A percentile compares a stretch with the other conserved stretches of the same genome.
Conservation (phyloP, 2,329 filamentous ascomycete genomes). For the Orbilia oligospora region DNA sequence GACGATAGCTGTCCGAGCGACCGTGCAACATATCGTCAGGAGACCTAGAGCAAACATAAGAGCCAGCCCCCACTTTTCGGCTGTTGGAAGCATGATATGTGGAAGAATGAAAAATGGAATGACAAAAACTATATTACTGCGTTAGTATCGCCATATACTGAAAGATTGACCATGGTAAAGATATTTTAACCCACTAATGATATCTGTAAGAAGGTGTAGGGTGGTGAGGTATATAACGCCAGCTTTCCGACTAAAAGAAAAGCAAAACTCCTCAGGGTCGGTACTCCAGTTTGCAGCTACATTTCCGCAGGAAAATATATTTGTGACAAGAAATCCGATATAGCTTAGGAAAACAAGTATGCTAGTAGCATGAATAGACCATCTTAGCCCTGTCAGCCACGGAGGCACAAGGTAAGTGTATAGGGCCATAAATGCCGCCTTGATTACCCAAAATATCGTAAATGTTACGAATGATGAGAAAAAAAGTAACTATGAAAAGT, state of each 20-base stretch:
- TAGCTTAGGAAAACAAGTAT: conserved; percentile 49
- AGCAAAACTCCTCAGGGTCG: conserved; percentile 48
- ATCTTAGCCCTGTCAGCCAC: conserved; percentile 51
- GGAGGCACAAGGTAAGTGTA: conserved; percentile 57
- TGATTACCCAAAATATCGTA: conserved; percentile 57
- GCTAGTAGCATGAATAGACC: conserved; percentile 47
- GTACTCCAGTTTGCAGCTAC: conserved; percentile 56
- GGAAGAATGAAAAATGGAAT: conserved; percentile 60
- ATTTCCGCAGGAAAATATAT: conserved; percentile 57
- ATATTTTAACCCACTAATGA: conserved; percentile 38
- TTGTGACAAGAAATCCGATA: conserved; percentile 53
- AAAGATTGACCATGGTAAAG: background rate
- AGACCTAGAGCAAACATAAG: conserved; percentile 58
- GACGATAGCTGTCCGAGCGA: conserved; percentile 55
- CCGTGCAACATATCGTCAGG: conserved; percentile 49
- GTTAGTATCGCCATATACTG: background rate
- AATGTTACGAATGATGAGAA: conserved; percentile 60
- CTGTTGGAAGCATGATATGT: conserved; percentile 57
- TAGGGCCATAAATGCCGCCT: conserved; percentile 53
- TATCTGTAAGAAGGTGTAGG: conserved; percentile 51
- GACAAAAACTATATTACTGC: conserved; percentile 29
- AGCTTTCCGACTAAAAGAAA: conserved; percentile 47
- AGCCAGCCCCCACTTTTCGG: conserved; percentile 52
- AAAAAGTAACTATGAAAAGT: conserved; percentile 39
- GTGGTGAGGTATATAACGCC: conserved; percentile 57